These are phyloP conservation scores for Begonia loranthoides DNA, from an alignment of 306 rosid species.

Conservation along the genomic window DNA sequence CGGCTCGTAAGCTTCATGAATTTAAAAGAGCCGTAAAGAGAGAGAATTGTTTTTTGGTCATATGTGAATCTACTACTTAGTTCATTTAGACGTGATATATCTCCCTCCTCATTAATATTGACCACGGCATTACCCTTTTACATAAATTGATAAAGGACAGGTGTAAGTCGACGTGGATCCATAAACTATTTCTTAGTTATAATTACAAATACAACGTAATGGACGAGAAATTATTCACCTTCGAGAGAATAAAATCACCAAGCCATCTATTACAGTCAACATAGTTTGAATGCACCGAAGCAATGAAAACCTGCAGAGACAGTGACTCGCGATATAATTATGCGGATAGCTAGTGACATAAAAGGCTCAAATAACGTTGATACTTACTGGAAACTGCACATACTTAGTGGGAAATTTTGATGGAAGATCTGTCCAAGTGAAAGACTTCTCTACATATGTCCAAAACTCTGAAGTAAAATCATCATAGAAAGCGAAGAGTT, in stretches of 20 bases:
- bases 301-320: constrained; percentile 60
- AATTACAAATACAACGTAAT: no score
- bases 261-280: constrained; percentile 99
- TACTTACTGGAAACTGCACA: constrained; percentile 89
- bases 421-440: constrained; percentile 91
- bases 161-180: neutral
- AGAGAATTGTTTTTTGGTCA: no score
- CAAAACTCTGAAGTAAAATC: constrained; percentile 64
- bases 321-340: constrained; percentile 2
- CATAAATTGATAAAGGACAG: no score
- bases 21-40: no score
- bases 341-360: constrained; percentile 8
- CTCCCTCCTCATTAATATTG: no score
- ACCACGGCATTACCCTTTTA: no score
- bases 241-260: constrained; percentile 88
- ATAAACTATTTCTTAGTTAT: neutral
- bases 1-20: no score
- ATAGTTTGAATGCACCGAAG: constrained; percentile 74
- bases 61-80: no score
- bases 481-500: constrained; percentile 4
- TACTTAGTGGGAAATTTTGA: constrained; percentile 96
- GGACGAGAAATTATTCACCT: constrained; percentile 34
- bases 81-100: no score
- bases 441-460: constrained; percentile 84
- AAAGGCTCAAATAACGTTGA: neutral